Conservation (phyloP, 768 basidiomycete species). For the Boletus barrowsii region DNA sequence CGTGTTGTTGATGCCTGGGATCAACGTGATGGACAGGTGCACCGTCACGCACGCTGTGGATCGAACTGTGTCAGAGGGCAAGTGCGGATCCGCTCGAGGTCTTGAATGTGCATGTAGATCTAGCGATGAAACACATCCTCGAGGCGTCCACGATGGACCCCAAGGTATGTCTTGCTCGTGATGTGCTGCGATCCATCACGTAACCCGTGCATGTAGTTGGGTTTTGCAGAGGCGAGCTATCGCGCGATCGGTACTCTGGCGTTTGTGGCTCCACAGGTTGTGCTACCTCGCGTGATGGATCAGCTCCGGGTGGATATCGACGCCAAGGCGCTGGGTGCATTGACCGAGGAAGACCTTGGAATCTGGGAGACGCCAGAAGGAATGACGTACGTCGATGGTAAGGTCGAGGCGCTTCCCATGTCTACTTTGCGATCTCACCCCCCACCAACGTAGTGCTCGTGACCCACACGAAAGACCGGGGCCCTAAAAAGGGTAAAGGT, state of each 20-base stretch:
- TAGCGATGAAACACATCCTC: conserved; percentile 48
- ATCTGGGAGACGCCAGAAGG: conserved; percentile 87
- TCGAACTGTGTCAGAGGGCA: conserved; percentile 74
- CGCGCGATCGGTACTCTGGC: conserved; percentile 70
- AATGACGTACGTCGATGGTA: conserved; percentile 78
- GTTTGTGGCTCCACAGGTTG: conserved; percentile 70
- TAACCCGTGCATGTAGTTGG: conserved; percentile 7
- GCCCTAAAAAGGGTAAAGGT: conserved; percentile 74
- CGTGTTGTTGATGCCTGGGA: not conserved
- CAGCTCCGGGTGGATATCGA: conserved; percentile 69
- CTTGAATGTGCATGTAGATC: conserved; percentile 48
- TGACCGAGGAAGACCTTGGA: conserved; percentile 73
- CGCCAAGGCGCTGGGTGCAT: conserved; percentile 48
- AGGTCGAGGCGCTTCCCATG: too few relatives aligned
- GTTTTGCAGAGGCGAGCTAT: conserved; percentile 68
- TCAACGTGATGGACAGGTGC: conserved; percentile 10
- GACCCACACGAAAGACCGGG: conserved; percentile 50
- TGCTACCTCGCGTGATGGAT: conserved; percentile 67
- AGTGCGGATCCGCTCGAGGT: conserved; percentile 63
- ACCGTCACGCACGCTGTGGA: conserved; percentile 48
- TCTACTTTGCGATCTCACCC: too few relatives aligned
- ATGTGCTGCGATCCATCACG: too few relatives aligned
- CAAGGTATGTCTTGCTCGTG: conserved; percentile 38
- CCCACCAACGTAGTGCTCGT: conserved; percentile 51
- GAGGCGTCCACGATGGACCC: conserved; percentile 42